phyloP scores from a whole-genome alignment of 2,329 filamentous ascomycete genomes.

The Cladophialophora carrionii region DNA sequence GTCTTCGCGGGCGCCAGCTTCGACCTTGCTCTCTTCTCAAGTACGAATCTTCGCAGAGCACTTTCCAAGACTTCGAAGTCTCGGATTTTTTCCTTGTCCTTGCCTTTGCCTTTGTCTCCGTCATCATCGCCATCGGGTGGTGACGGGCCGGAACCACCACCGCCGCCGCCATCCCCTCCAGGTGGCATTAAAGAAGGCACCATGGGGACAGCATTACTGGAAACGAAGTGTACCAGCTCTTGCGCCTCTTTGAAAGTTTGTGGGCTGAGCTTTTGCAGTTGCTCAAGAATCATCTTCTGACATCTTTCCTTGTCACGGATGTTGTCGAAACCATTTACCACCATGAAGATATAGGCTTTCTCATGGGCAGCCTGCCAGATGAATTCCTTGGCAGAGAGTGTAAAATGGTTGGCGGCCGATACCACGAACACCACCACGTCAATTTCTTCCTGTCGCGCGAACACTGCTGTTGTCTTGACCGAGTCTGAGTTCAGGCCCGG shows the following conservation, averaged over 20 bases:
- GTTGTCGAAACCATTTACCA: conserved; percentile 95
- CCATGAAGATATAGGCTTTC: conserved; percentile 98
- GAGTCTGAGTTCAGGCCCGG: conserved; percentile 95
- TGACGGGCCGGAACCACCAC: conserved; percentile 49
- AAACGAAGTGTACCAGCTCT: conserved; percentile 96
- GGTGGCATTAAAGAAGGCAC: conserved; percentile 60
- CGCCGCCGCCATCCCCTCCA: conserved; percentile 58
- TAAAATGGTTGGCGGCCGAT: conserved; percentile 96
- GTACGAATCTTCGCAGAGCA: conserved; percentile 85
- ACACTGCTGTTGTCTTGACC: conserved; percentile 94
- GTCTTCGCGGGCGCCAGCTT: conserved; percentile 95
- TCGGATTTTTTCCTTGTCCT: conserved; percentile 83
- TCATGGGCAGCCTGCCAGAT: conserved; percentile 94
- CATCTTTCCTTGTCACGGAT: conserved; percentile 91
- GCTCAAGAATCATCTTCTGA: conserved; percentile 89
- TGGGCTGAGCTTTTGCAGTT: conserved; percentile 84
- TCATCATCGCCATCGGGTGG: conserved; percentile 57
- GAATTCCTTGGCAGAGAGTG: conserved; percentile 95
- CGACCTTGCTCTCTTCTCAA: conserved; percentile 92
- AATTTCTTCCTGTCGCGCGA: conserved; percentile 96
- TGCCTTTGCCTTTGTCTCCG: conserved; percentile 77
- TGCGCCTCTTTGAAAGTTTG: conserved; percentile 88
- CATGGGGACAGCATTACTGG: conserved; percentile 89
- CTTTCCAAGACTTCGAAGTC: conserved; percentile 91
- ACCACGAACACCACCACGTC: conserved; percentile 99